Evolutionary conservation across 2,329 filamentous ascomycete species (phyloP).

Genomic region (Aphanoascus verrucosus): DNA sequence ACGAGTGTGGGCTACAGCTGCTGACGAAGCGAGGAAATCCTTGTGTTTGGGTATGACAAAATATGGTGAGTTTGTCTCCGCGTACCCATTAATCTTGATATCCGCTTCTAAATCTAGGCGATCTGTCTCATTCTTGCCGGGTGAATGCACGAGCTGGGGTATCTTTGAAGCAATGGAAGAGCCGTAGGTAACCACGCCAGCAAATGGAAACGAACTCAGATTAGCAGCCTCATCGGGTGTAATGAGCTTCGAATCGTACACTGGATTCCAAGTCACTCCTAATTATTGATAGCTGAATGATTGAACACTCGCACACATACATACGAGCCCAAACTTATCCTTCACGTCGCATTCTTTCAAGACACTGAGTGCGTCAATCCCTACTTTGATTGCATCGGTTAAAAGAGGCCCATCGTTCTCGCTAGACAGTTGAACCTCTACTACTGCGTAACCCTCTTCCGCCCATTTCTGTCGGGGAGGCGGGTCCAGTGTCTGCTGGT

Average conservation of each 20-base stretch:
- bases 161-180: constrained; percentile 16
- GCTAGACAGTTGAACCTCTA: constrained; percentile 35
- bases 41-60: constrained; percentile 44
- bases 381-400: constrained; percentile 17
- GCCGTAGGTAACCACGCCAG: constrained; percentile 28
- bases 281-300: neutral
- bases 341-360: constrained; percentile 21
- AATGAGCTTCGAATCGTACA: constrained; percentile 18
- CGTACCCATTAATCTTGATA: constrained; percentile 34
- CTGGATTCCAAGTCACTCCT: constrained; percentile 12
- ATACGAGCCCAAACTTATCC: constrained; percentile 24
- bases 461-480: constrained; percentile 56
- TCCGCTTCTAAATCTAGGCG: constrained; percentile 14
- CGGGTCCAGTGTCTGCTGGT: constrained; percentile 40
- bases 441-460: constrained; percentile 57
- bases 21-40: constrained; percentile 44
- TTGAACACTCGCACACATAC: constrained; percentile 16
- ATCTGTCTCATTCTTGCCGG: constrained; percentile 16
- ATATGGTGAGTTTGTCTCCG: constrained; percentile 32
- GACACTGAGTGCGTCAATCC: constrained; percentile 18
- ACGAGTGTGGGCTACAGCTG: constrained; percentile 55
- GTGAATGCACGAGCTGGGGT: constrained; percentile 24
- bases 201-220: constrained; percentile 20
- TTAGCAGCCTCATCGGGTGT: constrained; percentile 10
- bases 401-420: constrained; percentile 15